Evolutionary conservation across 495 filamentous ascomycete genomes (phyloP), one percentile per base, ranked within the genome.

Genomic region (Cairneyella variabilis): DNA sequence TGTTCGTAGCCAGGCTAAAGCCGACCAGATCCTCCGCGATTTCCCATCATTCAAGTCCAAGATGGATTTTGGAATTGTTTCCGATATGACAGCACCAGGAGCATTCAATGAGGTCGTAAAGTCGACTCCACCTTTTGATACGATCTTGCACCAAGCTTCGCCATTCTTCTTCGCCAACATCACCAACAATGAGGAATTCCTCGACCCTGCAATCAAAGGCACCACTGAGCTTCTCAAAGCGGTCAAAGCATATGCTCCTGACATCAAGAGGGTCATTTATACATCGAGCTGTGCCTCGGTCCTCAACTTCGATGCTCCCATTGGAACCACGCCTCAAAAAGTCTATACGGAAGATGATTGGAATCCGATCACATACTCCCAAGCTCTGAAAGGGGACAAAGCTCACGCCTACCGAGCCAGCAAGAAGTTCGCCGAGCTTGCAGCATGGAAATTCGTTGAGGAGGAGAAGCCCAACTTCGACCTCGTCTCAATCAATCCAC

Each of bases 61-160:
- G 7, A 26, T 70, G 34, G 58, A 63, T n/a, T 70, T 64, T 45
- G 59, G 59, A 3, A 59, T 61, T 16, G 41, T 71, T 10, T 47
- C 63, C 3, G 64, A 72, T 22, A 44, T 74, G 17, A 67, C 65
- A 0, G 22, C 59, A 6, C 59, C 65, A 18, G 32, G 48, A 9
- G 65, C 61, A 1, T 71, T 69, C 22, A 36, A 54, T 26, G 14
- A 34, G 18, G 51, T 46, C 7, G 64, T 52, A 1, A 53, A 65
- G 23, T 54, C 71, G 1, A 46, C 63, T 5, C 69, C 61, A 1
- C 63, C 62, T 16, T 64, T 66, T 38, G 69, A 66, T 40, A 36
- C 51, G 3, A 57, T 74, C n/a, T 34, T 74, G 5, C 68, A 74
- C 51, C 49, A 69, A 9, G 71, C 71, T 17, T 71, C 71, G 0